A percentile compares a stretch with the other conserved stretches of the same genome.
Evolutionary conservation across 495 filamentous ascomycete genomes (phyloP).

Genomic region (Xylaria curta): DNA sequence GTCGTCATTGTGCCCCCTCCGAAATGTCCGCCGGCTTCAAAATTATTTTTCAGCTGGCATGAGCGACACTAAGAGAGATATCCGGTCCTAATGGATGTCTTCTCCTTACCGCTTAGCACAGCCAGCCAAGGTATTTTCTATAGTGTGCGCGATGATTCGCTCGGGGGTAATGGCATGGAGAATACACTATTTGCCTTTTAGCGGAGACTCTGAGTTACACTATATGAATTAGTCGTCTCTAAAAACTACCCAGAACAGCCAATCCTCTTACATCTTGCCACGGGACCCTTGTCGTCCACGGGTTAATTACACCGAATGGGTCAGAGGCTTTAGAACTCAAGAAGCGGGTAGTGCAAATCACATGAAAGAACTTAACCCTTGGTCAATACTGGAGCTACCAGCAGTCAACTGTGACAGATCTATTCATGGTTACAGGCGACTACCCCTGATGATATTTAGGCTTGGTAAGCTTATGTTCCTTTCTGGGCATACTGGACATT

Average conservation of each 20-base stretch:
- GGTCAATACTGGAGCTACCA: neutral
- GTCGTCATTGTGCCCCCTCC: neutral
- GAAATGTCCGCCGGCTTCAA: neutral
- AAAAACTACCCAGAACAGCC: neutral
- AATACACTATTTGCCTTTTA: neutral
- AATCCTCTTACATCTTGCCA: neutral
- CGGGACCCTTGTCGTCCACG: neutral
- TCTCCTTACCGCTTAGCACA: conserved; percentile 1
- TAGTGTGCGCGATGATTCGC: neutral
- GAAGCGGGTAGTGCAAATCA: neutral
- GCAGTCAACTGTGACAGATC: neutral
- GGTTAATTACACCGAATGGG: neutral
- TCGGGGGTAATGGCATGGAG: neutral
- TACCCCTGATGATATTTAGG: neutral
- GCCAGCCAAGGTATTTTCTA: neutral
- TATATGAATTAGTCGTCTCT: neutral
- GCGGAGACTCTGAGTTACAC: neutral
- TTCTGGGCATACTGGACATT: neutral
- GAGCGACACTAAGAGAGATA: neutral
- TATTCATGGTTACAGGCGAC: neutral
- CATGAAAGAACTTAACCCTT: neutral
- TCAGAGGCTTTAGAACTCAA: neutral
- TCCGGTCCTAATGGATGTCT: neutral
- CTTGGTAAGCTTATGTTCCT: conserved; percentile 1
- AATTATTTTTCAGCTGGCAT: neutral